Evolutionary conservation across 1,284 basidiomycete species (phyloP).

Genomic region (Microbotryomycetes sp.): DNA sequence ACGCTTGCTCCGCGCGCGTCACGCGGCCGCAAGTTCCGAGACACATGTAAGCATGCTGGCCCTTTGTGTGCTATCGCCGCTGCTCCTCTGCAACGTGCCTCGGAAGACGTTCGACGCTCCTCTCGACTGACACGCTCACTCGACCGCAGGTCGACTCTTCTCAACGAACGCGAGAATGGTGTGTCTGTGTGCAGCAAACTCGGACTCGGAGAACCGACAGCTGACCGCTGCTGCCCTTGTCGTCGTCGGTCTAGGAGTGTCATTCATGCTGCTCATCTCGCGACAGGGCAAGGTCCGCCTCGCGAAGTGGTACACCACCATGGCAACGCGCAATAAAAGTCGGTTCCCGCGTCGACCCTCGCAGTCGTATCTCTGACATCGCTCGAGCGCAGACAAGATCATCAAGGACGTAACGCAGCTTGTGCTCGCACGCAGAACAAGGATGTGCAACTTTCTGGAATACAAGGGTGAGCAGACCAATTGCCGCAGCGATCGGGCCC

Average conservation of each 20-base stretch:
- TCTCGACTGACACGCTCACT: neutral
- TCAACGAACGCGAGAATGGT: conserved; percentile 31
- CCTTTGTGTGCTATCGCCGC: too few species aligned
- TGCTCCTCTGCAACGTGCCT: too few species aligned
- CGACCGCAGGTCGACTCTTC: conserved; percentile 15
- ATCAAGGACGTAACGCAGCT: conserved; percentile 99
- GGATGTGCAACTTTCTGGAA: conserved; percentile 99
- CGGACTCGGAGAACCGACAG: too few species aligned
- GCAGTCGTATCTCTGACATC: neutral
- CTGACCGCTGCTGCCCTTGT: neutral
- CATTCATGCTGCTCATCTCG: conserved; percentile 26
- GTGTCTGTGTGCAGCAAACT: too few species aligned
- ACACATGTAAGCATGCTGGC: too few species aligned
- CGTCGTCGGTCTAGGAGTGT: conserved; percentile 2
- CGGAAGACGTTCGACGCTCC: neutral
- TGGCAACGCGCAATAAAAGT: conserved; percentile 84
- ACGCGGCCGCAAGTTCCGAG: neutral
- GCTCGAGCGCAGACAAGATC: conserved; percentile 57
- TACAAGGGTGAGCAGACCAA: conserved; percentile 73
- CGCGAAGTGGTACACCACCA: conserved; percentile 97
- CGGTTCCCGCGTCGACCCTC: neutral
- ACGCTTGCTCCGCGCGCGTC: neutral
- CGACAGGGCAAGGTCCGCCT: conserved; percentile 85
- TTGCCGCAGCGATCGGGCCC: neutral
- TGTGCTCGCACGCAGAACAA: conserved; percentile 76